Conservation (phyloP, 2,329 filamentous ascomycete genomes). For the Decorospora gaudefroyi region DNA sequence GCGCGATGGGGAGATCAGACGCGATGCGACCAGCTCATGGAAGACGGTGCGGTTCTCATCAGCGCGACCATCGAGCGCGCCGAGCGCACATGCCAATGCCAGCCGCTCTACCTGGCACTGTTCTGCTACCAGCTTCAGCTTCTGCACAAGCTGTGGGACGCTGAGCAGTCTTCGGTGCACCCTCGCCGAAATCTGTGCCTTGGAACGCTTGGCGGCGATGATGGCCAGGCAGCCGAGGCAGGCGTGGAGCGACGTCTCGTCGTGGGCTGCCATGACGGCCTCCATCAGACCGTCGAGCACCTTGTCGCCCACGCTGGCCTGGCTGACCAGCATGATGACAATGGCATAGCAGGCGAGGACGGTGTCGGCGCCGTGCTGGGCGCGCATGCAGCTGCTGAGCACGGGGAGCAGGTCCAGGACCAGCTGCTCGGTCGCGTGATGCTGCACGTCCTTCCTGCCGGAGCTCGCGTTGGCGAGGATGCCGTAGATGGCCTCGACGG, state of each 20-base stretch:
- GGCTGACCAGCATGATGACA: slow-evolving; percentile 80
- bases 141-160: slow-evolving; percentile 62
- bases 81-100: slow-evolving; percentile 70
- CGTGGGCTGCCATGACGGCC: slow-evolving; percentile 78
- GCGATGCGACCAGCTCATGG: slow-evolving; percentile 63
- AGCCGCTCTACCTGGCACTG: slow-evolving; percentile 72
- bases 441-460: slow-evolving; percentile 74
- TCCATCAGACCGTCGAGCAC: slow-evolving; percentile 89
- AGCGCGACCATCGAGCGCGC: slow-evolving; percentile 28
- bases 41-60: slow-evolving; percentile 52
- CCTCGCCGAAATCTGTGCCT: slow-evolving; percentile 68
- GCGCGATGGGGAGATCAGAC: slow-evolving; percentile 66
- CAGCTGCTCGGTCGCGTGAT: slow-evolving; percentile 77
- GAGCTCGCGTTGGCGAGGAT: slow-evolving; percentile 79
- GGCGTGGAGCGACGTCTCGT: slow-evolving; percentile 69
- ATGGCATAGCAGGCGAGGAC: slow-evolving; percentile 92
- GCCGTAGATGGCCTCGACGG: slow-evolving; percentile 80
- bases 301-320: slow-evolving; percentile 76
- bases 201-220: slow-evolving; percentile 76
- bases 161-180: slow-evolving; percentile 72
- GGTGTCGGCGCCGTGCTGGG: slow-evolving; percentile 76
- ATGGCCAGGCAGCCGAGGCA: slow-evolving; percentile 81
- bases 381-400: slow-evolving; percentile 75
- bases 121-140: slow-evolving; percentile 64
- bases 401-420: slow-evolving; percentile 70